A percentile compares a stretch with the other conserved stretches of the same genome.
These are phyloP conservation scores for Pestalotiopsis sp. DNA, from an alignment of 2,329 filamentous ascomycete genomes.

Conservation along the genomic window DNA sequence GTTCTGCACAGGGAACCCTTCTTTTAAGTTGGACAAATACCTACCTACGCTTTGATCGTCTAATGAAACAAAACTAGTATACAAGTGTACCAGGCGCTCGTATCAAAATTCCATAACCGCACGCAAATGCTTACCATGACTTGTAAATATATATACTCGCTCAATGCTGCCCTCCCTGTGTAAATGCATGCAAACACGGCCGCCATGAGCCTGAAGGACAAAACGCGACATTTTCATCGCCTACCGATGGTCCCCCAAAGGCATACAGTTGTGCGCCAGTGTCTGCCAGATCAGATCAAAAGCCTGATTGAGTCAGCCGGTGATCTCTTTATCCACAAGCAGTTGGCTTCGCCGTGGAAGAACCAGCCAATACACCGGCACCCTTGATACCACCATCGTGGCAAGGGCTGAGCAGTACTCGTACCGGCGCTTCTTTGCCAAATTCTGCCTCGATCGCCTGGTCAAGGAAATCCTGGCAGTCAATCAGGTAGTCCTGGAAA, in stretches of 20 bases:
- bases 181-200: constrained; percentile 1
- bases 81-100: neutral
- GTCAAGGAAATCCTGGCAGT: constrained; percentile 72
- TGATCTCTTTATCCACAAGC: neutral
- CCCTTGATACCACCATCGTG: constrained; percentile 65
- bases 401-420: constrained; percentile 55
- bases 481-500: constrained; percentile 72
- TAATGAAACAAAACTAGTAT: neutral
- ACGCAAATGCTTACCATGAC: neutral
- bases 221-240: neutral
- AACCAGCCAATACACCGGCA: constrained; percentile 61
- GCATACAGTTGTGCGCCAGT: too few species aligned
- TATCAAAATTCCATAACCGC: neutral
- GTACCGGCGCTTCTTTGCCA: constrained; percentile 35
- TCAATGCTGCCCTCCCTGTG: neutral
- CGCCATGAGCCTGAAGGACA: neutral
- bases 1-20: neutral
- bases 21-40: neutral
- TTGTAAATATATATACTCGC: neutral
- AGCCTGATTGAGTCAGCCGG: neutral
- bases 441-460: constrained; percentile 47
- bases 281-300: neutral
- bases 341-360: constrained; percentile 35
- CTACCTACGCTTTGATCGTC: neutral
- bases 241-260: too few species aligned